Conservation (phyloP, 768 basidiomycete species). For the Megacollybia marginata region DNA sequence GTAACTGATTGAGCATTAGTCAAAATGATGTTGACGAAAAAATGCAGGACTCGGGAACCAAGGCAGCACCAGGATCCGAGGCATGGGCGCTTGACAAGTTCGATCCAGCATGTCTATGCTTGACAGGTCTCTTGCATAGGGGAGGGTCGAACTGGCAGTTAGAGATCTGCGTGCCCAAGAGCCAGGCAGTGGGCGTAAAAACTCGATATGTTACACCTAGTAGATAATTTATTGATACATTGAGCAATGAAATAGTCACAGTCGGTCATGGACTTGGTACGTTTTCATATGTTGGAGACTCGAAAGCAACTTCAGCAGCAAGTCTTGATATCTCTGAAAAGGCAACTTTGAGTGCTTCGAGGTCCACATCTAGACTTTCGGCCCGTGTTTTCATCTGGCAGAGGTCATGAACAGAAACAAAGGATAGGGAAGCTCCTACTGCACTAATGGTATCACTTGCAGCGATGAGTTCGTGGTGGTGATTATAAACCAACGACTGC, state of each 20-base stretch:
- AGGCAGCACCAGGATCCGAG: no score
- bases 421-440: constrained; percentile 31
- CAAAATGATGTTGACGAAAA: no score
- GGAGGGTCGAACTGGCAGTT: constrained; percentile 36
- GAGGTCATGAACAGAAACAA: not conserved
- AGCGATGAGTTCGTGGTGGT: constrained; percentile 91
- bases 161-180: constrained; percentile 26
- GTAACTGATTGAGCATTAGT: no score
- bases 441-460: constrained; percentile 88
- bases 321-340: constrained; percentile 85
- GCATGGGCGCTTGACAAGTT: no score
- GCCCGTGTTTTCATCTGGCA: constrained; percentile 84
- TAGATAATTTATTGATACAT: not conserved
- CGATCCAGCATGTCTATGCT: constrained; percentile 14
- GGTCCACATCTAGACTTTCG: constrained; percentile 76
- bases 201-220: not conserved
- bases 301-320: constrained; percentile 56
- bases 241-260: no score
- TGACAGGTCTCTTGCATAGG: constrained; percentile 31
- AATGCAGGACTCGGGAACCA: no score
- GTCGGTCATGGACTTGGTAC: no score
- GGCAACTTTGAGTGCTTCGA: constrained; percentile 72
- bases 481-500: constrained; percentile 90
- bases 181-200: constrained; percentile 5
- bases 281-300: constrained; percentile 12